Conservation (phyloP, 2,329 filamentous ascomycete genomes). For the Macrophomina phaseolina region DNA sequence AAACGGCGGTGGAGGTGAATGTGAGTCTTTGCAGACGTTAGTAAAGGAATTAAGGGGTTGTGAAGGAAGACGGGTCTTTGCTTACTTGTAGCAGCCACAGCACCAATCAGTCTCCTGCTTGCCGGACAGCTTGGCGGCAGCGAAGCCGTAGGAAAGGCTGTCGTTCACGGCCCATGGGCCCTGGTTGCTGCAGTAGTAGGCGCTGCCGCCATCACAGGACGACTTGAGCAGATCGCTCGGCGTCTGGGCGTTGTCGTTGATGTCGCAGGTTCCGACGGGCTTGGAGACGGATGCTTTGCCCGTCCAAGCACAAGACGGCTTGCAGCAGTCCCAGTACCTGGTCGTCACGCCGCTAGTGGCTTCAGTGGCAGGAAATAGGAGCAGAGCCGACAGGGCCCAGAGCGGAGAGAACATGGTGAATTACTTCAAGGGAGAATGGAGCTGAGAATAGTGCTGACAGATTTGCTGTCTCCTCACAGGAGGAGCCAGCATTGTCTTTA, state of each 20-base stretch:
- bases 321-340: constrained; percentile 68
- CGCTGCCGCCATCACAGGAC: constrained; percentile 60
- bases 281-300: constrained; percentile 60
- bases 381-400: neutral
- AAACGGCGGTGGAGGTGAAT: constrained; percentile 60
- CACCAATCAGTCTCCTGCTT: constrained; percentile 64
- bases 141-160: constrained; percentile 64
- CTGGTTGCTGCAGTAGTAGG: constrained; percentile 67
- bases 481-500: neutral
- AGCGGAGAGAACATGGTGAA: neutral
- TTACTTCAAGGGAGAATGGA: neutral
- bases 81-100: constrained; percentile 64
- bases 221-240: constrained; percentile 53
- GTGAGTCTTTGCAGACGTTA: constrained; percentile 47
- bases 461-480: no score
- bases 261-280: constrained; percentile 62
- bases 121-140: constrained; percentile 63
- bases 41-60: neutral
- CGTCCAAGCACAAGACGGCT: constrained; percentile 68
- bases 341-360: constrained; percentile 35
- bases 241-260: constrained; percentile 59
- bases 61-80: neutral
- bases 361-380: neutral
- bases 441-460: no score
- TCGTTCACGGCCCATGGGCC: constrained; percentile 64